These are phyloP conservation scores for Tetraselmis striata DNA, from an alignment of 139 green algal species.

Conservation along the genomic window DNA sequence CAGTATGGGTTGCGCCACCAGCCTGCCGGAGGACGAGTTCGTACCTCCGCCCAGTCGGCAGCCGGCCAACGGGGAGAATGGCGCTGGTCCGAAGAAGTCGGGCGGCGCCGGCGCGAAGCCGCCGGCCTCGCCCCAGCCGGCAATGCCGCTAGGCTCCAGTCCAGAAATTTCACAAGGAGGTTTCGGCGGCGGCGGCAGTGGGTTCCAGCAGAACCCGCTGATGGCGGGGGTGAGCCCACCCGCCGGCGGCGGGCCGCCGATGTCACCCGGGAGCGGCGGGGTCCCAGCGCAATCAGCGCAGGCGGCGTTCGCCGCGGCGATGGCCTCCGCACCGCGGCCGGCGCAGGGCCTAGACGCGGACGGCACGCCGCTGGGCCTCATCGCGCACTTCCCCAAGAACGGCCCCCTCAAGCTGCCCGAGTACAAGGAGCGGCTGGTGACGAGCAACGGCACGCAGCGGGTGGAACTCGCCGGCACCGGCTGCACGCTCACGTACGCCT, in stretches of 20 bases:
- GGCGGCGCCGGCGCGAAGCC: too few relatives aligned
- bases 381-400: slow-evolving; percentile 11
- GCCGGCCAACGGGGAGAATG: background rate
- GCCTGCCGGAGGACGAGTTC: background rate
- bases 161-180: too few relatives aligned
- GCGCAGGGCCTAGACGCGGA: background rate
- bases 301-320: background rate
- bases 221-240: background rate
- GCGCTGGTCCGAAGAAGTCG: too few relatives aligned
- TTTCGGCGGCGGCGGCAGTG: background rate
- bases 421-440: slow-evolving; percentile 48
- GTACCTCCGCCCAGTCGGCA: background rate
- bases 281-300: background rate
- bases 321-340: background rate
- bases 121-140: too few relatives aligned
- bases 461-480: slow-evolving; percentile 34
- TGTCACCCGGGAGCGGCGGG: background rate
- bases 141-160: too few relatives aligned
- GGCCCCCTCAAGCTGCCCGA: slow-evolving; percentile 49
- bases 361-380: background rate
- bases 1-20: background rate
- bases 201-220: background rate
- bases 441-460: slow-evolving; percentile 38
- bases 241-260: background rate
- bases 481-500: slow-evolving; percentile 68